phyloP scores from a whole-genome alignment of 805 yeast genomes.

The Zygoascus ofunaensis region DNA sequence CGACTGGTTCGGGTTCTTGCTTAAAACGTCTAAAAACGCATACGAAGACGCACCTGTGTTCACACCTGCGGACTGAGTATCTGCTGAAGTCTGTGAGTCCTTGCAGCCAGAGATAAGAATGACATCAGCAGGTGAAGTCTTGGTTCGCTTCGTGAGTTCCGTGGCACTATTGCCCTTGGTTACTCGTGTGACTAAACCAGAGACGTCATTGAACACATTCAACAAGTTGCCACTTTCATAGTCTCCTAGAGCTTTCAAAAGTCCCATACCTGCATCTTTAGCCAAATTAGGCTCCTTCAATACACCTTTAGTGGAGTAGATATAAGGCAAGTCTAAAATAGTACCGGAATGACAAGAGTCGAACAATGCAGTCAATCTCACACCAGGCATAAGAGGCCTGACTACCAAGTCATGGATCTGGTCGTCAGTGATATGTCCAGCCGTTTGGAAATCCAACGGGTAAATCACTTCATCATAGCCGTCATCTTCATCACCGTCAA shows the following conservation, averaged over 20 bases:
- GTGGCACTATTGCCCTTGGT: conserved; percentile 31
- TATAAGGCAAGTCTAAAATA: conserved; percentile 68
- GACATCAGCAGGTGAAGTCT: conserved; percentile 69
- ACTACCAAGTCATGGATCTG: conserved; percentile 65
- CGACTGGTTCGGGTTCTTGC: conserved; percentile 53
- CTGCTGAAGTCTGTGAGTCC: conserved; percentile 78
- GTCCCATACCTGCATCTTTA: conserved; percentile 65
- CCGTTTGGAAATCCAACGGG: conserved; percentile 59
- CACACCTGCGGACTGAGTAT: conserved; percentile 59
- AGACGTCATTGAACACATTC: conserved; percentile 36
- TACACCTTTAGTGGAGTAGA: conserved; percentile 75
- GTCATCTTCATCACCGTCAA: conserved; percentile 66
- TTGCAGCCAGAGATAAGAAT: conserved; percentile 73
- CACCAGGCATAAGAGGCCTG: conserved; percentile 58
- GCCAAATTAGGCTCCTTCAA: conserved; percentile 71
- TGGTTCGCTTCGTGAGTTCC: conserved; percentile 41
- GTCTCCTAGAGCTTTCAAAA: conserved; percentile 48
- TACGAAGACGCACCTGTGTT: conserved; percentile 82
- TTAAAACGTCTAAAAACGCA: conserved; percentile 60
- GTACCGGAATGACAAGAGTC: conserved; percentile 87
- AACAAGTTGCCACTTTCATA: conserved; percentile 55
- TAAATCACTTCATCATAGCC: conserved; percentile 66
- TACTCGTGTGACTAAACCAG: conserved; percentile 27
- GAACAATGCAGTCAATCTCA: conserved; percentile 67
- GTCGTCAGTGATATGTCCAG: conserved; percentile 69